Evolutionary conservation across 306 rosid genomes (phyloP).

Genomic region (Corylus avellana): DNA sequence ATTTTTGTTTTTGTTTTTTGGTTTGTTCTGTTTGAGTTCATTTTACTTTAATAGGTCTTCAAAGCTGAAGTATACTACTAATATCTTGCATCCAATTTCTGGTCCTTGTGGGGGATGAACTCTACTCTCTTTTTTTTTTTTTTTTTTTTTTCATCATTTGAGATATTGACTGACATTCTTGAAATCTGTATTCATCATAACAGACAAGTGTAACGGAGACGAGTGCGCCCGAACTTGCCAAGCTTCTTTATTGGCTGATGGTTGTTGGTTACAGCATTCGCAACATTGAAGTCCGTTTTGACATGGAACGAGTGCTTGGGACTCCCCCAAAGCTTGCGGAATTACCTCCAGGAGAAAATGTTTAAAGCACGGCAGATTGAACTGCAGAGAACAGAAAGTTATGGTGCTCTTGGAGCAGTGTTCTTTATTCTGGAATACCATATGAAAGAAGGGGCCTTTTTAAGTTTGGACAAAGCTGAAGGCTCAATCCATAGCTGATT

Average conservation of each 20-base stretch:
- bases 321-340: slow-evolving; percentile 81
- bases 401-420: slow-evolving; percentile 16
- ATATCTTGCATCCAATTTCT: slow-evolving; percentile 8
- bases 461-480: slow-evolving; percentile 25
- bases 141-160: slow-evolving; percentile 3
- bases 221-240: slow-evolving; percentile 81
- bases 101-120: background rate
- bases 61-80: background rate
- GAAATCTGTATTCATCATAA: slow-evolving; percentile 13
- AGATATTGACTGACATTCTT: slow-evolving; percentile 13
- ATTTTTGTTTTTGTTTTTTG: no score
- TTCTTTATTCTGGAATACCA: slow-evolving; percentile 13
- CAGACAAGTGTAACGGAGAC: slow-evolving; percentile 80
- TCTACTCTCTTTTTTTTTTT: background rate
- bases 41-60: background rate
- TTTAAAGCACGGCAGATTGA: slow-evolving; percentile 28
- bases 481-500: slow-evolving; percentile 17
- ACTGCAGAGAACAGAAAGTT: background rate
- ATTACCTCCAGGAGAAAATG: slow-evolving; percentile 87
- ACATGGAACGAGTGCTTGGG: slow-evolving; percentile 96
- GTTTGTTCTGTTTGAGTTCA: background rate
- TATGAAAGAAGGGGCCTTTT: background rate
- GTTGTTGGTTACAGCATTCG: slow-evolving; percentile 95
- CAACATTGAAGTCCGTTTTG: slow-evolving; percentile 90
- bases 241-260: slow-evolving; percentile 93